Evolutionary conservation across 2,329 filamentous ascomycete species (phyloP), one percentile per base, ranked within the genome.

Genomic region (Alternaria postmessia): DNA sequence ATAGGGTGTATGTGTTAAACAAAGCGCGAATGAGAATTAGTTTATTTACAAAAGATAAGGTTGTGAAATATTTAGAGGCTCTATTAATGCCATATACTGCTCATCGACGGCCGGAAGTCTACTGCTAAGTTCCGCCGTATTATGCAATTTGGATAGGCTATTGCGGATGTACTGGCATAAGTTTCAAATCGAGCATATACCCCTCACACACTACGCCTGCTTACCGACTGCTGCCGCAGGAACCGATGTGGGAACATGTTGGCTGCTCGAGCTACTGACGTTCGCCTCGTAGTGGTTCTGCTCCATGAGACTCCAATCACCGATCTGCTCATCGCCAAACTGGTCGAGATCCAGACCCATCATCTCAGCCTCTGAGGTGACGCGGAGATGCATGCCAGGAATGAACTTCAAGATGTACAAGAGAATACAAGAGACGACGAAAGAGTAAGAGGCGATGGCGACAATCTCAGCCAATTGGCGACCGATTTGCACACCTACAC

Each of bases 291-390:
- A 66, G 16, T 69, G 44, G 41, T 74, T 66, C 46, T 75, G 72
- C 34, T 76, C 68, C 57, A 74, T 63, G 49, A 83, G 73, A 32
- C 72, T 80, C 79, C 83, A 84, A 59, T 85, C 83, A 14, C 83
- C 83, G 70, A 87, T 86, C 74, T 85, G 81, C 76, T 87, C 85
- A 74, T 87, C 85, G 47, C 86, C 84, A 42, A 87, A 87, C 69
- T 86, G 83, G 39, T 86, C 82, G 6, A 82, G 65, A 65, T 87
- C 85, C 28, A 87, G 70, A 18, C 86, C 85, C 53, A 83, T 79
- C 77, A 85, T 84, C 74, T 87, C 85, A 4, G 78, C 82, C 69
- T 87, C 84, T 60, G 86, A 84, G 59, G 78, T 81, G 51, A 87
- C 84, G 43, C 85, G 80, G 54, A 87, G 75, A 32, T 84, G 81